A percentile compares a stretch with the other conserved stretches of the same genome.
These are phyloP conservation scores for Rhypophila decipiens DNA, from an alignment of 495 filamentous ascomycete genomes.

Conservation along the genomic window DNA sequence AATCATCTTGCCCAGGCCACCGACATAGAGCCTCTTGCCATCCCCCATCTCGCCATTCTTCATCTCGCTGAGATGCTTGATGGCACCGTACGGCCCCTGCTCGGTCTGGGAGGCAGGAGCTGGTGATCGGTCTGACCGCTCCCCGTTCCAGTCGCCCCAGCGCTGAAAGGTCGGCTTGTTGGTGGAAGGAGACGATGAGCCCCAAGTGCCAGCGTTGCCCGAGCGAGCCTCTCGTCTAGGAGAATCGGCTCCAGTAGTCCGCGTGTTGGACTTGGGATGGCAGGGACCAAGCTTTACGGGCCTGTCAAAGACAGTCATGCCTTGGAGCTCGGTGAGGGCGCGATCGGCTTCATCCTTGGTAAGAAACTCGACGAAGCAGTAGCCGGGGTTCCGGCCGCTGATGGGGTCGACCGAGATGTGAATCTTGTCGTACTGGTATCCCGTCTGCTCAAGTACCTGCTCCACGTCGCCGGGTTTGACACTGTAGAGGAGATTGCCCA, in stretches of 20 bases:
- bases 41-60: conserved; percentile 18
- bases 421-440: conserved; percentile 49
- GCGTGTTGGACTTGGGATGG: conserved; percentile 29
- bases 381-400: conserved; percentile 61
- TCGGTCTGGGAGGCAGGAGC: conserved; percentile 5
- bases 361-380: conserved; percentile 63
- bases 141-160: conserved; percentile 40
- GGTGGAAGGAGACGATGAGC: neutral
- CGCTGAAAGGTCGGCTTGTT: conserved; percentile 16
- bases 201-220: conserved; percentile 1
- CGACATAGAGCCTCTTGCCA: conserved; percentile 55
- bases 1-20: conserved; percentile 53
- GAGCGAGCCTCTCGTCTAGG: neutral
- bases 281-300: conserved; percentile 58
- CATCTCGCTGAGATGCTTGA: conserved; percentile 10
- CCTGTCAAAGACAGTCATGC: conserved; percentile 45
- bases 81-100: conserved; percentile 16
- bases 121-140: too few relatives aligned
- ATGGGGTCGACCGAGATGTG: conserved; percentile 64
- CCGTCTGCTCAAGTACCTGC: conserved; percentile 43
- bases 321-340: conserved; percentile 51
- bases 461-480: conserved; percentile 57
- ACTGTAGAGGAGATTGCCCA: conserved; percentile 63
- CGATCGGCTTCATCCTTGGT: conserved; percentile 49
- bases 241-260: neutral